A percentile compares a stretch with the other conserved stretches of the same genome.
phyloP scores from a whole-genome alignment of 176 grass and related monocot species.

The Elymus sibiricus region DNA sequence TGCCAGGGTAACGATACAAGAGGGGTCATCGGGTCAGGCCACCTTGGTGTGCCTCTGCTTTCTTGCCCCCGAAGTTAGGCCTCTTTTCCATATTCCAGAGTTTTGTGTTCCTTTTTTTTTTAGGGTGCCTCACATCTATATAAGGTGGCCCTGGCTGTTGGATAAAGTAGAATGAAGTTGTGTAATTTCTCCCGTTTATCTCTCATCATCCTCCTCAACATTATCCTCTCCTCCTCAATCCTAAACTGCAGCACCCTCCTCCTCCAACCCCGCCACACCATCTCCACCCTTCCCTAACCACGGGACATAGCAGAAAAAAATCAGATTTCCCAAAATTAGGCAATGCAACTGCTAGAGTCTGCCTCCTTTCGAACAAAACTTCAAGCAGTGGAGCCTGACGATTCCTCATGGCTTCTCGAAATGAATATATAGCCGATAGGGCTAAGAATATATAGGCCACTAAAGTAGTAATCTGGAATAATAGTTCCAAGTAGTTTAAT shows the following conservation, averaged over 20 bases:
- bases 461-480: constrained; percentile 3
- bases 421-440: not conserved
- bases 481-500: not conserved
- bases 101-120: not conserved
- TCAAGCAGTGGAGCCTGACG: not conserved
- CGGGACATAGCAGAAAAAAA: not conserved
- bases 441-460: constrained; percentile 1
- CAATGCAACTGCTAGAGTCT: not conserved
- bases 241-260: no score
- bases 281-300: not conserved
- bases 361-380: not conserved
- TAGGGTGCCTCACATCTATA: not conserved
- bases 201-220: not conserved
- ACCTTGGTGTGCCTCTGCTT: not conserved
- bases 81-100: not conserved
- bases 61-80: not conserved
- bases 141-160: not conserved
- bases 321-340: not conserved
- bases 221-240: not conserved
- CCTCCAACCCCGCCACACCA: not conserved
- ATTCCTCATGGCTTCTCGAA: not conserved
- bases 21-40: not conserved
- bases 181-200: not conserved
- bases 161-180: not conserved
- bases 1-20: not conserved